Evolutionary conservation across 192 early-diverging fungal species (phyloP).

Genomic region (Chytriomyces confervae): DNA sequence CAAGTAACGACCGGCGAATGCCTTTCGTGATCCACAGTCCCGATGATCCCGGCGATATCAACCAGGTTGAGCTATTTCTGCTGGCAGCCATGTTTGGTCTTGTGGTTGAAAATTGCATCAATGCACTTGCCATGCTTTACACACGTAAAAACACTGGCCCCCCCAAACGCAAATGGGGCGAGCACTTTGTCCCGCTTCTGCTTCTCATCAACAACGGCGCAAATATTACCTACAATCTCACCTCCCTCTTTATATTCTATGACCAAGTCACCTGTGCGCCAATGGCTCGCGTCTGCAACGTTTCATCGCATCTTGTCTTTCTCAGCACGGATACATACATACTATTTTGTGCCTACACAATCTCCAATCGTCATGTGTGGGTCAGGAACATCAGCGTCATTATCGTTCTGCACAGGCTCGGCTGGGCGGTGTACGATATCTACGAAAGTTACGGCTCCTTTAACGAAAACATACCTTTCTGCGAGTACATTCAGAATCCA

Average conservation of each 20-base stretch:
- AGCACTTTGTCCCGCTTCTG: background rate
- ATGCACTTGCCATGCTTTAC: too few relatives aligned
- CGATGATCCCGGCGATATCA: too few relatives aligned
- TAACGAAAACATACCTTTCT: background rate
- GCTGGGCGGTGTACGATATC: background rate
- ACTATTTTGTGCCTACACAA: background rate
- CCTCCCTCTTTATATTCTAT: background rate
- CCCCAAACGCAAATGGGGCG: background rate
- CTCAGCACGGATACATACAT: background rate
- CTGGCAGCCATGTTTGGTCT: too few relatives aligned
- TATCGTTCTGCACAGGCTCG: background rate
- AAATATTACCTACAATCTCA: background rate
- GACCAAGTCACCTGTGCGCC: background rate
- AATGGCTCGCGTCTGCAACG: background rate
- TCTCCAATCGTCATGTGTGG: background rate
- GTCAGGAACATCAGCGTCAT: background rate
- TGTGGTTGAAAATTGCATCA: too few relatives aligned
- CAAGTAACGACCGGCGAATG: too few relatives aligned
- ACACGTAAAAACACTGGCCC: background rate
- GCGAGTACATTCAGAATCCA: background rate
- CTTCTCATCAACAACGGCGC: background rate
- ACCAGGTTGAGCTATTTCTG: too few relatives aligned
- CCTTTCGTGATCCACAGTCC: too few relatives aligned
- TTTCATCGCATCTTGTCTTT: background rate
- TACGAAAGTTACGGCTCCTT: background rate